phyloP scores from a whole-genome alignment of 148 eudicot genomes.

The Rhododendron molle region DNA sequence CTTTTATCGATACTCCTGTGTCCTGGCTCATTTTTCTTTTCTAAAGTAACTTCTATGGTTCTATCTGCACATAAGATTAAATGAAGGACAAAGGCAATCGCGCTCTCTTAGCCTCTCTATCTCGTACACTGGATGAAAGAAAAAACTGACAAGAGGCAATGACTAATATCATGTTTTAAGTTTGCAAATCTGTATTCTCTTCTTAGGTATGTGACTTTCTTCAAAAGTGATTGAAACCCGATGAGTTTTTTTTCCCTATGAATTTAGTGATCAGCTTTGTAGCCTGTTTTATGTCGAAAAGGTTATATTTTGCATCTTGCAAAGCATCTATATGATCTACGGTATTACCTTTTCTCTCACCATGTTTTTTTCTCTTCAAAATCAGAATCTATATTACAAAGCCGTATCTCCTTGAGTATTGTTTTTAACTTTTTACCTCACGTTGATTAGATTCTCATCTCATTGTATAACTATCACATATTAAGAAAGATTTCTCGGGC shows the following conservation, averaged over 20 bases:
- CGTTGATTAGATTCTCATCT: background rate
- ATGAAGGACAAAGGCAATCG: background rate
- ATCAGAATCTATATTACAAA: background rate
- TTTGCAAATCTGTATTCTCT: background rate
- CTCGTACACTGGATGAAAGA: background rate
- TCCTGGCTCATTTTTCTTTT: background rate
- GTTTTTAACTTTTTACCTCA: background rate
- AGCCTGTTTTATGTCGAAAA: background rate
- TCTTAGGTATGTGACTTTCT: background rate
- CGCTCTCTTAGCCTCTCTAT: background rate
- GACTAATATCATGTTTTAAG: background rate
- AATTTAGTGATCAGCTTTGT: background rate
- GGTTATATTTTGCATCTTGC: background rate
- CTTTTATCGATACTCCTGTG: background rate
- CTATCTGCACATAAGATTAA: background rate
- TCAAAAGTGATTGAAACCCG: background rate
- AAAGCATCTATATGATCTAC: background rate
- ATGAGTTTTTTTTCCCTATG: background rate
- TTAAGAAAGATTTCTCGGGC: background rate
- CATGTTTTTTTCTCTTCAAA: background rate
- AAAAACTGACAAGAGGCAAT: background rate
- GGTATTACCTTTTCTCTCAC: background rate
- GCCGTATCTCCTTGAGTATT: background rate
- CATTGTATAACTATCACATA: background rate
- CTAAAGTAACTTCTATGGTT: background rate